Evolutionary conservation across 495 filamentous ascomycete genomes (phyloP).

Genomic region (Amphirosellinia nigrospora): DNA sequence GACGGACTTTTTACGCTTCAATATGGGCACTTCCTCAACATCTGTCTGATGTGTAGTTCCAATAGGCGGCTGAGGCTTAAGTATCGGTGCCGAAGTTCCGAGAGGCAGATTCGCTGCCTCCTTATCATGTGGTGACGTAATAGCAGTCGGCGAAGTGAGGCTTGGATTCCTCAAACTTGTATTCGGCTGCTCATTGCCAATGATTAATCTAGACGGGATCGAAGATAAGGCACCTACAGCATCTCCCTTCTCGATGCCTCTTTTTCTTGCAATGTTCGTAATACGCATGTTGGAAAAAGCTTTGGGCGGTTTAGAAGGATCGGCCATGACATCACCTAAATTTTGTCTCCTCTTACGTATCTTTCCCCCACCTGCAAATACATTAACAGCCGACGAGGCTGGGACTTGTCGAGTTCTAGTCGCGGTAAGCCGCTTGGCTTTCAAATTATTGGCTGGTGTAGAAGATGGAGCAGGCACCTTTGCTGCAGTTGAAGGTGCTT

Average conservation of each 20-base stretch:
- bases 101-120: not conserved
- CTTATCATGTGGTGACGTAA: not conserved
- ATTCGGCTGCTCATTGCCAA: constrained; percentile 25
- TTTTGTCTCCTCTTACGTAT: constrained; percentile 31
- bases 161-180: not conserved
- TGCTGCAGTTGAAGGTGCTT: constrained; percentile 21
- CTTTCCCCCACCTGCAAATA: constrained; percentile 36
- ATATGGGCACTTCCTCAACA: not conserved
- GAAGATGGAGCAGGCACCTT: not conserved
- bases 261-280: constrained; percentile 38
- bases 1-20: constrained; percentile 47
- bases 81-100: not conserved
- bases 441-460: constrained; percentile 28
- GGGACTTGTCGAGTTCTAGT: constrained; percentile 30
- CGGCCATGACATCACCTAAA: constrained; percentile 40
- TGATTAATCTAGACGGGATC: constrained; percentile 35
- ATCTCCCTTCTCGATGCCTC: constrained; percentile 34
- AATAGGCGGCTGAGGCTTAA: constrained; percentile 5
- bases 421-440: constrained; percentile 31
- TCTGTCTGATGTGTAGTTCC: not conserved
- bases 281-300: constrained; percentile 36
- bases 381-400: constrained; percentile 23
- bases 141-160: not conserved
- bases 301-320: constrained; percentile 42
- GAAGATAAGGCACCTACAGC: constrained; percentile 30